Evolutionary conservation across 495 filamentous ascomycete genomes (phyloP), one percentile per base, ranked within the genome.

Genomic region (Aspergillus ostianus): DNA sequence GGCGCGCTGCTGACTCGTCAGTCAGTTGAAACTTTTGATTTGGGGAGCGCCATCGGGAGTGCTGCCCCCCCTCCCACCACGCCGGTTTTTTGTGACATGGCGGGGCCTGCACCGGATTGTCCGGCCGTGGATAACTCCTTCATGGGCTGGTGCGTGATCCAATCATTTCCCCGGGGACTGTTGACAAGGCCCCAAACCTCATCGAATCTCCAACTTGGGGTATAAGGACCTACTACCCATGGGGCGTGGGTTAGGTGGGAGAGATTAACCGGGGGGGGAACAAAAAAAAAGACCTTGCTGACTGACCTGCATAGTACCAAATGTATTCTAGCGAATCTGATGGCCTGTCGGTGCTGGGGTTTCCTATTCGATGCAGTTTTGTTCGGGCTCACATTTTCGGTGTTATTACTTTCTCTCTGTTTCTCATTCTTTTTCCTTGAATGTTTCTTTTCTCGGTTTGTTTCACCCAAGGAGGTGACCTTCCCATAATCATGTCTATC

Each of bases 31-130:
- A 45, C 32, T 1, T 73, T 67, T 56, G 65, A 68, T 53, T 56
- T 66, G 19, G 52, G 65, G 17, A 60, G 50, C 26, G 58, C 72
- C 41, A 62, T 70, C 58, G 69, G 70, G 60, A 72, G 69, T 47
- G 63, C 70, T n/a, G 62, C 63, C 52, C 55, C 60, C n/a, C 58
- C 69, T 23, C 62, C 67, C 20, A 61, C 41, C 44, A 62, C 69
- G 53, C 29, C 62, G 48, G 51, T 71, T 12, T 72, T 73, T 46
- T 62, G 60, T 47, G 64, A 69, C 53, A 56, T 64, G 48, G 62
- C 64, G 21, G 58, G 59, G 23, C 41, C 57, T n/a, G 64, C 53
- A 10, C 55, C 63, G 29, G 68, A 69, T n/a, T 63, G 57, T 47
- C 55, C 59, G 4, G 44, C 64, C 20, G 59, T 70, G 17, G 66